Percentiles rank a stretch among this genome's conserved stretches.
Conservation (phyloP, 140 eudicot species). For the Flaveria floridana region DNA sequence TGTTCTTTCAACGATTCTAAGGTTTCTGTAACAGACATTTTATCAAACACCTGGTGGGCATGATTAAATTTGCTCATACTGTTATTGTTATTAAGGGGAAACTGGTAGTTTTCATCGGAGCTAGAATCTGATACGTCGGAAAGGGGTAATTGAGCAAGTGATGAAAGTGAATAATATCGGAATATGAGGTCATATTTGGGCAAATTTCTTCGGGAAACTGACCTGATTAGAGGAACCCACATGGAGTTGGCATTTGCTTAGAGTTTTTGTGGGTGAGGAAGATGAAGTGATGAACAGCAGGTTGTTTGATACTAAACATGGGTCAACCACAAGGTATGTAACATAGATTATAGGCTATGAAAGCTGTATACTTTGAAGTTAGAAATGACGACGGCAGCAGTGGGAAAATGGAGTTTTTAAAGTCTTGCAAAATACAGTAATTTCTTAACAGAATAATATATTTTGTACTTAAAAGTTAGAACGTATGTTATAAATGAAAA, state of each 20-base stretch:
- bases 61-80: slow-evolving; percentile 12
- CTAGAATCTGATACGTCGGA: slow-evolving; percentile 42
- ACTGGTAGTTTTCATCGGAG: slow-evolving; percentile 43
- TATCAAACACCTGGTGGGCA: slow-evolving; percentile 35
- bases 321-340: neutral
- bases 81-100: neutral
- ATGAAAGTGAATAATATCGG: slow-evolving; percentile 47
- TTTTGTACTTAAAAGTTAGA: too few species aligned
- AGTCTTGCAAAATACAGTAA: too few species aligned
- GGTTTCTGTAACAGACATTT: slow-evolving; percentile 33
- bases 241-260: slow-evolving; percentile 36
- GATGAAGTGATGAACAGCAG: neutral
- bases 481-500: too few species aligned
- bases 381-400: too few species aligned
- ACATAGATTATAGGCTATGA: neutral
- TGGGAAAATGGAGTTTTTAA: too few species aligned
- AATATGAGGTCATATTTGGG: slow-evolving; percentile 22
- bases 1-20: slow-evolving; percentile 32
- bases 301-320: neutral
- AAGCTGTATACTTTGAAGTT: neutral
- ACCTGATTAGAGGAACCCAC: slow-evolving; percentile 56
- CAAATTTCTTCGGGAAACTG: slow-evolving; percentile 37
- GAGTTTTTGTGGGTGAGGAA: too few species aligned
- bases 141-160: slow-evolving; percentile 43
- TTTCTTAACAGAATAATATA: too few species aligned